Base-by-base conservation (phyloP, 139 green algal genomes). In the Coccomyxa sp. region DNA sequence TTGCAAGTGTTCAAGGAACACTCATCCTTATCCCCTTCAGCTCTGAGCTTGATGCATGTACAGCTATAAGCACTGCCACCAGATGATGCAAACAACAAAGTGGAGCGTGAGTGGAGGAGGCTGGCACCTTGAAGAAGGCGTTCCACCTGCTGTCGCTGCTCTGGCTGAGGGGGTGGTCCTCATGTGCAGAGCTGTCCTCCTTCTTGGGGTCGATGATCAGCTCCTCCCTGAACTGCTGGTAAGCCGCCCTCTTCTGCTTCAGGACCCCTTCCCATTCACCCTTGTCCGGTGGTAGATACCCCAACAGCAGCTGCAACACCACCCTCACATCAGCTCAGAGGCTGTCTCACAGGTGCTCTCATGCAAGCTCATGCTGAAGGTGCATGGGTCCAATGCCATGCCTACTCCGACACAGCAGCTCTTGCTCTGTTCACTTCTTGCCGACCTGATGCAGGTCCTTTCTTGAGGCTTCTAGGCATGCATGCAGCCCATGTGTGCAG, bases 101-200 rank as follows among this genome's bases (percentile, higher is more conserved):
- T 51, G 38, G 7, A 51, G 38, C 7, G 7, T 51, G 38, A 51
- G 38, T 51, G 38, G 38, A 51, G 38, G 38, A 51, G 38, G 38
- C 38, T 51, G 38, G 38, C 74, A 79, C 93, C 90, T 94, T 85
- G 84, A 98, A 98, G 88, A 88, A 97, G 0, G 87, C 92, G 81
- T 91, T 87, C 94, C 94, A 98, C 57, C 75, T 86, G 81, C 90
- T 96, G 81, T 86, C 89, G 13, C 84, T 76, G 45, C 86, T 79
- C 51, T 93, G 88, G 27, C 86, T 93, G 31, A 98, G 89, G 17
- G 95, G 95, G 88, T 98, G 94, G 79, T 98, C 95, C 16, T 91
- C 84, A 0, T 80, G 31, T 14, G 86, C 83, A 57, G 87, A 71
- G 58, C 86, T 71, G 27, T 28, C 58, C 16, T 85, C 58, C 81